Conservation (phyloP, 176 grass and related monocot species). For the bread wheat (Triticum aestivum) region IWGSC_CS_RefSeq_v2.1 NC_057810.1:703761119-703761618, state of each 20-base stretch:
- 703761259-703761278: neutral
- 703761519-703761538: neutral
- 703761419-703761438: neutral
- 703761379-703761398: conserved; percentile 56
- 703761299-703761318: conserved; percentile 57
- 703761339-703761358: conserved; percentile 45
- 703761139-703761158: conserved; percentile 83
- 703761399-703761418: conserved; percentile 41
- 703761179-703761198: conserved; percentile 80
- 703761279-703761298: conserved; percentile 56
- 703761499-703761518: neutral
- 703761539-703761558: neutral
- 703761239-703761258: neutral
- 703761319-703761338: conserved; percentile 58
- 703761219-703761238: conserved; percentile 8
- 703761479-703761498: neutral
- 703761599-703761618: too few relatives aligned
- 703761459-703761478: too few relatives aligned
- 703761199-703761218: neutral
- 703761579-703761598: neutral
- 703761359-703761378: conserved; percentile 61
- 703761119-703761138: neutral
- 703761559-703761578: neutral
- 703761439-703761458: neutral
- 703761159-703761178: conserved; percentile 68